Evolutionary conservation across 148 eudicot genomes (phyloP), one percentile per base, ranked within the genome.

Genomic region (Cornus suecica): DNA sequence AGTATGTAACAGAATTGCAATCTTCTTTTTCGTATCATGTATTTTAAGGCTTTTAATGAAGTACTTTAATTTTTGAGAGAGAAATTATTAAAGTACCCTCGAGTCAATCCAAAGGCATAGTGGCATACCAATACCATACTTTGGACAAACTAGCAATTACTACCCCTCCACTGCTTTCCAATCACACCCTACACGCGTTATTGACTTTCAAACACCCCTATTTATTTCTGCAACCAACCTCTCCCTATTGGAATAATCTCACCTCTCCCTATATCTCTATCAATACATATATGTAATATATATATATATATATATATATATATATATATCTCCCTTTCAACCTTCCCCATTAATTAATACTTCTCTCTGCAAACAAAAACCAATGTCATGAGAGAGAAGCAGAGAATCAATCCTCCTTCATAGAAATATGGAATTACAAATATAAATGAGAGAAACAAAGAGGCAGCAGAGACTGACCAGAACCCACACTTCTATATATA

Each of bases 181-280:
- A 68, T 82, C 82, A 78, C 73, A 82, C 73, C 66, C 75, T 80
- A 73, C 76, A 42, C 30, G 60, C 75, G 26, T 63, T 77, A 78
- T 83, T 79, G 84, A 85, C 82, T 80, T 86, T 69, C 79, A 80
- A 82, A 84, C 68, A 63, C 71, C 88, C 84, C 82, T 82, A 88
- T 90, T 91, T 86, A 92, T 85, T 91, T 83, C 88, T 80, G 74
- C 90, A 85, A 82, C 91, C 91, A 84, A 87, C 90, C 85, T 77
- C 79, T 81, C 75, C 78, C 78, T n/a, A 82, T 77, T 89, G 84
- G 86, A 85, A 87, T 87, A 86, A 81, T 83, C 80, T 72, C 61
- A n/a, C 51, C 31, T 27, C 29, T 14, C 72, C 15, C 60, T 66
- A 28, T n/a, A n/a, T n/a, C n/a, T n/a, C n/a, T n/a, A n/a, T n/a